Evolutionary conservation across 495 filamentous ascomycete genomes (phyloP).

Genomic region (Haplographium delicatum): DNA sequence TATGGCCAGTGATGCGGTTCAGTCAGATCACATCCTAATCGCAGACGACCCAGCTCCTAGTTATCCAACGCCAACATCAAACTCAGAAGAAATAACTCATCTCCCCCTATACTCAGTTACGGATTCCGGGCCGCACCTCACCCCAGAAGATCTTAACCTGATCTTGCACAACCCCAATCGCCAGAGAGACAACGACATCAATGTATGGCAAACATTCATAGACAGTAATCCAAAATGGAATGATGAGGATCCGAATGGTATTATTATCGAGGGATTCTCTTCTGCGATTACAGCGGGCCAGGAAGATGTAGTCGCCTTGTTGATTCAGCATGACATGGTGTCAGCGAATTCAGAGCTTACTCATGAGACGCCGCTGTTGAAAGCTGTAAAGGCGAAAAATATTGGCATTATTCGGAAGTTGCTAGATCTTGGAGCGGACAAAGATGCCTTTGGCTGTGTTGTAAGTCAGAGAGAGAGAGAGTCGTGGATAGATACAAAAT

Average conservation of each 20-base stretch:
- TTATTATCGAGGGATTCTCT: neutral
- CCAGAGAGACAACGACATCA: neutral
- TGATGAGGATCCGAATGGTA: neutral
- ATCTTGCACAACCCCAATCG: neutral
- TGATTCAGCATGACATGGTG: constrained; percentile 1
- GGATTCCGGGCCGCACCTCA: neutral
- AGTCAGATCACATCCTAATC: too few relatives aligned
- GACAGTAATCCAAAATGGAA: neutral
- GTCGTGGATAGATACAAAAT: neutral
- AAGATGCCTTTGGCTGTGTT: constrained; percentile 1
- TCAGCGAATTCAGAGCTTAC: neutral
- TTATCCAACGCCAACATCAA: too few relatives aligned
- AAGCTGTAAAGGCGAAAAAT: constrained; percentile 4
- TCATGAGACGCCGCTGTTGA: constrained; percentile 5
- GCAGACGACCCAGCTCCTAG: too few relatives aligned
- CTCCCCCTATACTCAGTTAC: neutral
- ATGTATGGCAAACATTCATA: neutral
- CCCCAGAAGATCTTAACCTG: neutral
- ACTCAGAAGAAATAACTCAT: neutral
- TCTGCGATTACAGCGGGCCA: neutral
- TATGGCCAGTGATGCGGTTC: too few relatives aligned
- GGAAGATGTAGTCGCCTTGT: constrained; percentile 3
- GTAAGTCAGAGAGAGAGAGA: constrained; percentile 1
- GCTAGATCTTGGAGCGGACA: constrained; percentile 6
- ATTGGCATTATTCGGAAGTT: neutral